Evolutionary conservation across 2,329 filamentous ascomycete genomes (phyloP), one percentile per base, ranked within the genome.

Genomic region (Microdochium paspali): DNA sequence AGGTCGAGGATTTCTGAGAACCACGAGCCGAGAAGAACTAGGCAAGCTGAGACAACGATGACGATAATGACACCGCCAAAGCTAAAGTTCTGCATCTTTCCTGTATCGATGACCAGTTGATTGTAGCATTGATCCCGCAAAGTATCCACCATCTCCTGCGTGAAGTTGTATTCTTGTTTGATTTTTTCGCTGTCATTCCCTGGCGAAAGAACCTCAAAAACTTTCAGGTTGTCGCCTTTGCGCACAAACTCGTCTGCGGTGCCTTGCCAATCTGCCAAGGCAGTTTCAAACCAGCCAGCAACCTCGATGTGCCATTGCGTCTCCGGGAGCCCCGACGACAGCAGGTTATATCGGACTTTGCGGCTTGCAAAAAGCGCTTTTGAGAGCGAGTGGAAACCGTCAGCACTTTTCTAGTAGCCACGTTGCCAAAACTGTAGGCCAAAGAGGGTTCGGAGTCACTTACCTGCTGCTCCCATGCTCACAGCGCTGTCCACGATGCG

Each of bases 31-130:
- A 21, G 10, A 5, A 20, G 5, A 20, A 40, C 35, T n/a, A 40
- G 35, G n/a, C 10, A 9, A 18, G 12, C 35, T 20, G 35, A 21
- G 35, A 40, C 35, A 3, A 9, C 35, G 12, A 23, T 44, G 20
- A 47, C 43, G 43, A 47, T 35, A 31, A 45, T 42, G 24, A 49
- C 40, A 18, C 44, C 45, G 20, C 43, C 24, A 15, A 49, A 32
- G 45, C 24, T 47, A 12, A 47, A 49, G 42, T 47, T 49, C 45
- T 49, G 48, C 24, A 47, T 28, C 3, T 46, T 23, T 10, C 30
- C 48, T 3, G 48, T n/a, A 20, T 32, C 21, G 4, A 24, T 42
- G 9, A 49, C 45, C 3, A 49, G 48, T 25, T 49, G 48, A 5
- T 43, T 35, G 24, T 24, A 15, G 31, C 48, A 49, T 32, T 46